phyloP scores from a whole-genome alignment of 441 rosid genomes.

The Omphalea diandra region DNA sequence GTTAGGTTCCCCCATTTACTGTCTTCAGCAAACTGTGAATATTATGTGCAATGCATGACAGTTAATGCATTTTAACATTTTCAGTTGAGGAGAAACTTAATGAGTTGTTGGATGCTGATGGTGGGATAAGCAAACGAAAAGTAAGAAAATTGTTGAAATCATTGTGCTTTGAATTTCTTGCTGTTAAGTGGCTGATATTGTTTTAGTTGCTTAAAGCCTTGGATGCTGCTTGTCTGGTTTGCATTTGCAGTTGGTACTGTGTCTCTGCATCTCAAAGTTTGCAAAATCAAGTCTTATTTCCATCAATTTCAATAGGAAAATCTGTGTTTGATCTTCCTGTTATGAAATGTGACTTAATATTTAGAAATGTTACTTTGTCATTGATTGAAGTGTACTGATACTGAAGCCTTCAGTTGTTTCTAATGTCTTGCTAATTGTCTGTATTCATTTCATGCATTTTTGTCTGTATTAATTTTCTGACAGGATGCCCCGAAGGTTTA shows the following conservation, averaged over 20 bases:
- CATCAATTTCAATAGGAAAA: constrained; percentile 9
- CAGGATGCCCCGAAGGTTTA: constrained; percentile 95
- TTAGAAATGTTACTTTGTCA: neutral
- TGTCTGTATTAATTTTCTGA: constrained; percentile 12
- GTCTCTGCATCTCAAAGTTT: neutral
- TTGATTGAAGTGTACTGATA: neutral
- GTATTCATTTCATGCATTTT: neutral
- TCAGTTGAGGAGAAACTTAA: constrained; percentile 97
- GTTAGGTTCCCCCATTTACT: constrained; percentile 37
- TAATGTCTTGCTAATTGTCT: neutral
- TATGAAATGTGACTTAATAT: neutral
- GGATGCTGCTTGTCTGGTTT: neutral
- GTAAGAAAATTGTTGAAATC: constrained; percentile 45
- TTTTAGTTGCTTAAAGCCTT: neutral
- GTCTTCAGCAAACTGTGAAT: constrained; percentile 4
- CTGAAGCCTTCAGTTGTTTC: neutral
- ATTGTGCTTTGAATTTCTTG: neutral
- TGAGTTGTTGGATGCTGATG: constrained; percentile 88
- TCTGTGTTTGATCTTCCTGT: neutral
- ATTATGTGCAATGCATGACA: neutral
- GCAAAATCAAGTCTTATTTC: neutral
- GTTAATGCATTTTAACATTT: constrained; percentile 25
- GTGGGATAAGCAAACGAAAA: constrained; percentile 94
- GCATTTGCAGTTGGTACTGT: neutral
- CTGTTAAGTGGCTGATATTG: neutral